These are phyloP conservation scores for Chloroidium sp. DNA, from an alignment of 163 green algal species.

Conservation along the genomic window DNA sequence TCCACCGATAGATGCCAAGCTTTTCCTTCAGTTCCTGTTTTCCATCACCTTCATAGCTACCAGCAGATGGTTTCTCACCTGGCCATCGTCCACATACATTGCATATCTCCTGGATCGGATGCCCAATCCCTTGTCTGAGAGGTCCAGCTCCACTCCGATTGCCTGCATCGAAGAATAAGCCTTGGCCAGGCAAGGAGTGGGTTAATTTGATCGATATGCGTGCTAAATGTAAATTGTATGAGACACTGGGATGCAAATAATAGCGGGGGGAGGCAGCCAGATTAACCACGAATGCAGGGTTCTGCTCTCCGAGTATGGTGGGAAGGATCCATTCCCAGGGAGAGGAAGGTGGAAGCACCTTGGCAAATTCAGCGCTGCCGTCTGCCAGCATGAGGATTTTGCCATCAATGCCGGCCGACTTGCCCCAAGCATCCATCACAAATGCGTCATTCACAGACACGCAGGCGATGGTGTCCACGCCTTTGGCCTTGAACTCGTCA, in stretches of 20 bases:
- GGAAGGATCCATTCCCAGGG: too few species aligned
- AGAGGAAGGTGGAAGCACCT: slow-evolving; percentile 20
- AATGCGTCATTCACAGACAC: slow-evolving; percentile 96
- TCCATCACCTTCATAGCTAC: too few species aligned
- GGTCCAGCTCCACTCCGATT: slow-evolving; percentile 89
- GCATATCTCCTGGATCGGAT: slow-evolving; percentile 76
- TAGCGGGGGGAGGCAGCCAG: too few species aligned
- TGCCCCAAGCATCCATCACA: slow-evolving; percentile 98
- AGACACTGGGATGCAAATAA: too few species aligned
- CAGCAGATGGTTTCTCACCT: slow-evolving; percentile 16
- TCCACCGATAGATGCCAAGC: not conserved
- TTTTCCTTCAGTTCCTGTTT: too few species aligned
- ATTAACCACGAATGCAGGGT: too few species aligned
- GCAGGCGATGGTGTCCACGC: slow-evolving; percentile 88
- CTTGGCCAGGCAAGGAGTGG: too few species aligned
- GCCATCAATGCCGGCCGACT: slow-evolving; percentile 46
- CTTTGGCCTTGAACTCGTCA: slow-evolving; percentile 85
- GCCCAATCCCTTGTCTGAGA: slow-evolving; percentile 89
- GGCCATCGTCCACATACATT: slow-evolving; percentile 86
- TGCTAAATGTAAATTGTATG: too few species aligned
- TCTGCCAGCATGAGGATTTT: slow-evolving; percentile 92
- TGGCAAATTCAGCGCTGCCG: slow-evolving; percentile 83
- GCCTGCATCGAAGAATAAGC: slow-evolving; percentile 25
- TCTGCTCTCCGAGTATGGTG: too few species aligned
- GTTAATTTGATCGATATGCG: too few species aligned